A percentile compares a stretch with the other conserved stretches of the same genome.
Conservation (phyloP, 805 yeast species). For the Ogataea populi-albae region DNA sequence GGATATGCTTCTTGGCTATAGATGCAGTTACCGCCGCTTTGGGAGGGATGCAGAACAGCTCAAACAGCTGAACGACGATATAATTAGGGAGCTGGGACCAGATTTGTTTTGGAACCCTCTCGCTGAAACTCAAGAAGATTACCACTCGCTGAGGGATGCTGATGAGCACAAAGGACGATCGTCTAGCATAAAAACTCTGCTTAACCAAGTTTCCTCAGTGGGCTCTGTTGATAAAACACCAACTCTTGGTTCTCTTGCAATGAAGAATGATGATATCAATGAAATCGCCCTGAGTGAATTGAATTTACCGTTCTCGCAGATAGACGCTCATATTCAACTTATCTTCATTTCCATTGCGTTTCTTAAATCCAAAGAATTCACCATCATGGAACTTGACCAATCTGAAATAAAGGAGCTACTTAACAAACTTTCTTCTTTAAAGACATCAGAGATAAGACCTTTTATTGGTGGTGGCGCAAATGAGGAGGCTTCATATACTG, state of each 20-base stretch:
- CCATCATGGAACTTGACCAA: conserved; percentile 83
- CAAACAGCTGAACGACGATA: conserved; percentile 19
- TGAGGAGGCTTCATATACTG: conserved; percentile 2
- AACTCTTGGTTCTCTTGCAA: conserved; percentile 22
- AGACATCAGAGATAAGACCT: conserved; percentile 28
- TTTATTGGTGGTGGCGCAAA: conserved; percentile 23
- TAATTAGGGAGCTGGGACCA: conserved; percentile 43
- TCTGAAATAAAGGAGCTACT: conserved; percentile 81
- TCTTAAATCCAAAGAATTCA: conserved; percentile 73
- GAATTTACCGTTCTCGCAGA: conserved; percentile 50
- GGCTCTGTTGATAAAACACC: conserved; percentile 28
- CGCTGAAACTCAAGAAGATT: conserved; percentile 21
- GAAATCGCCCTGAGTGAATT: conserved; percentile 16
- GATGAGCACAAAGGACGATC: conserved; percentile 22
- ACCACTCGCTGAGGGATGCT: conserved; percentile 1
- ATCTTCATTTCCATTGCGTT: conserved; percentile 75
- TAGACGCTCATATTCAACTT: conserved; percentile 75
- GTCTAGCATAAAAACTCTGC: conserved; percentile 30
- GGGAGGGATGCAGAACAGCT: conserved; percentile 27
- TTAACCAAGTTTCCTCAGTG: conserved; percentile 23
- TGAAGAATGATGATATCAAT: conserved; percentile 22
- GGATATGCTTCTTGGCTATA: conserved; percentile 84
- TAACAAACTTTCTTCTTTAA: conserved; percentile 50
- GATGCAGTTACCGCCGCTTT: conserved; percentile 36
- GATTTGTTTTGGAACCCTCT: conserved; percentile 60